Percentiles rank a stretch among this genome's conserved stretches.
These are phyloP conservation scores for Linnemannia hyalina DNA, from an alignment of 192 early-diverging fungal genomes.

Conservation along the genomic window DNA sequence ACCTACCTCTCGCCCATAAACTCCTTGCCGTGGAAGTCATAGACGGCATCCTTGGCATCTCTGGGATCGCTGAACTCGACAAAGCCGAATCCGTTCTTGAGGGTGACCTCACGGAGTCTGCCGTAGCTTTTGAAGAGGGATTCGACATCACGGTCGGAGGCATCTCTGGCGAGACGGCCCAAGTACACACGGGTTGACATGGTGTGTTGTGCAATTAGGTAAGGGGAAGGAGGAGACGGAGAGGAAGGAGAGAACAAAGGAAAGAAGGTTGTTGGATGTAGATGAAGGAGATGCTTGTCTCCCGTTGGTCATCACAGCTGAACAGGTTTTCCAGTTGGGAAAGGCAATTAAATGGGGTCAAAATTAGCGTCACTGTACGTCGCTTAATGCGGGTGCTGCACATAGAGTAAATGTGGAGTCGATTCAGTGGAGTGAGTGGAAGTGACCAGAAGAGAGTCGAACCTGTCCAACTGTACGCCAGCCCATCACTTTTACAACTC, in stretches of 20 bases:
- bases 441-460: neutral
- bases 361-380: neutral
- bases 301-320: neutral
- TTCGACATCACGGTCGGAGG: conserved; percentile 87
- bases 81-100: conserved; percentile 92
- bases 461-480: neutral
- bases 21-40: conserved; percentile 82
- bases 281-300: neutral
- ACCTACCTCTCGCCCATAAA: conserved; percentile 88
- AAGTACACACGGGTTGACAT: conserved; percentile 75
- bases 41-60: conserved; percentile 93
- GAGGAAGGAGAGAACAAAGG: neutral
- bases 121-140: conserved; percentile 86
- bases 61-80: conserved; percentile 90
- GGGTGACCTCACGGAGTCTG: conserved; percentile 82
- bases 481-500: conserved; percentile 2
- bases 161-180: conserved; percentile 89
- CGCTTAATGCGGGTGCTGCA: neutral
- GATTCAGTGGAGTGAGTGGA: neutral
- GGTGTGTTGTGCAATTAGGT: neutral
- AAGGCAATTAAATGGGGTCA: neutral
- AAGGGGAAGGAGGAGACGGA: neutral
- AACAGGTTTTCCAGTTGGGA: neutral
- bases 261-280: neutral
- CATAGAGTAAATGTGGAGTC: too few species aligned